phyloP scores from a whole-genome alignment of 257 asterid species.

The Jasminum sambac region DNA sequence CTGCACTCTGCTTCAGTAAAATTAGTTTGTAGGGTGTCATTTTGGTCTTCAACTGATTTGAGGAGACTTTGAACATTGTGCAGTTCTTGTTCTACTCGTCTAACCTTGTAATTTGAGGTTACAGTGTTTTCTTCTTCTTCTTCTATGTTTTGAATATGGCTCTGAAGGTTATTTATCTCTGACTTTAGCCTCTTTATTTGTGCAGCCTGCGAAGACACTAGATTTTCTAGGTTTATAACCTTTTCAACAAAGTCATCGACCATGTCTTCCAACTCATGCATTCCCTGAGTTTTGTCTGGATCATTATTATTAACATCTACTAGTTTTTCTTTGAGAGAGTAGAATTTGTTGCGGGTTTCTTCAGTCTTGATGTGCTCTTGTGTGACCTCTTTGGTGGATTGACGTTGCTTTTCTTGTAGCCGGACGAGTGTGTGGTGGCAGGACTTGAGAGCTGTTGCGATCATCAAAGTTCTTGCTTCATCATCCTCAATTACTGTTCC shows the following conservation, averaged over 20 bases:
- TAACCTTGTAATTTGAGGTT: conserved; percentile 23
- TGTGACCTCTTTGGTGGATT: conserved; percentile 31
- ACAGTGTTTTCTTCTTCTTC: conserved; percentile 23
- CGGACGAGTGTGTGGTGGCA: conserved; percentile 40
- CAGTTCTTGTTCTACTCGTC: conserved; percentile 41
- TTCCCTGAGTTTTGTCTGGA: conserved; percentile 28
- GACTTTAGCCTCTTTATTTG: conserved; percentile 36
- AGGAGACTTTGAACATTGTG: conserved; percentile 33
- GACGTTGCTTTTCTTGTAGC: conserved; percentile 33
- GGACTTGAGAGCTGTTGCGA: conserved; percentile 42
- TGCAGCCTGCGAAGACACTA: conserved; percentile 39
- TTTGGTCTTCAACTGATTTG: conserved; percentile 20
- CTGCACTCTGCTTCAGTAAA: conserved; percentile 33
- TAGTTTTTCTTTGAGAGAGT: conserved; percentile 30
- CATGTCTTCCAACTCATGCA: conserved; percentile 41
- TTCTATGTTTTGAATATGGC: conserved; percentile 27
- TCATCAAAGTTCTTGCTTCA: conserved; percentile 47
- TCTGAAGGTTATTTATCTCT: conserved; percentile 38
- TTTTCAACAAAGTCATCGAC: conserved; percentile 48
- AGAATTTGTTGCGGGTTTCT: conserved; percentile 32
- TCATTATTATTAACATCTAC: neutral
- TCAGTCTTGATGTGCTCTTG: conserved; percentile 33
- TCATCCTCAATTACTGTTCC: conserved; percentile 47
- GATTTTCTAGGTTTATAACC: conserved; percentile 37
- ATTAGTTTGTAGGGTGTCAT: conserved; percentile 27